Conservation (phyloP, 2,329 filamentous ascomycete genomes). For the Alternaria hordeiaustralica region DNA sequence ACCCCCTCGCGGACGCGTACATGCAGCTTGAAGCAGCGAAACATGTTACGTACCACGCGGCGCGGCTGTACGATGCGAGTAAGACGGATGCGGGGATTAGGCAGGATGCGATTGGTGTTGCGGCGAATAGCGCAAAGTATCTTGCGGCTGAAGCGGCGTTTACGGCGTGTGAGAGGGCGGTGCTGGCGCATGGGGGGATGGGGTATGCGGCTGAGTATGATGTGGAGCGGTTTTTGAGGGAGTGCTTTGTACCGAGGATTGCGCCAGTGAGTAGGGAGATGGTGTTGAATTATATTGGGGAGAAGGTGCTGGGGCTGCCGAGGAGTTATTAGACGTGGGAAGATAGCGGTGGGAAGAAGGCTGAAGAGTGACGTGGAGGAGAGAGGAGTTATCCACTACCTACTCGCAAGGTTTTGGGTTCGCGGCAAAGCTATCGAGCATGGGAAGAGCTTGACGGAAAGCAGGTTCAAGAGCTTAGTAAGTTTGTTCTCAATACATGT, state of each 20-base stretch:
- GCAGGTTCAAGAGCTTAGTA: neutral
- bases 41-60: conserved; percentile 66
- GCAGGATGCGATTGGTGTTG: conserved; percentile 57
- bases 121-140: conserved; percentile 65
- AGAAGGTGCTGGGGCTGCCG: conserved; percentile 71
- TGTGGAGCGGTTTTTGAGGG: conserved; percentile 66
- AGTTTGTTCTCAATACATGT: neutral
- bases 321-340: conserved; percentile 63
- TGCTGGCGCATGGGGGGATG: conserved; percentile 67
- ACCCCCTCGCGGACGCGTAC: conserved; percentile 64
- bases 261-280: conserved; percentile 71
- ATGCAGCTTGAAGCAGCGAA: conserved; percentile 69
- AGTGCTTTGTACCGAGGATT: conserved; percentile 65
- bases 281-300: conserved; percentile 76
- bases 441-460: too few species aligned
- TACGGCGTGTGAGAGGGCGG: conserved; percentile 63
- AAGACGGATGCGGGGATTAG: conserved; percentile 21
- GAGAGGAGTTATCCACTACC: conserved; percentile 62
- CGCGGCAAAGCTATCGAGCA: too few species aligned
- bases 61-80: conserved; percentile 63
- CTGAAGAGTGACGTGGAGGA: too few species aligned
- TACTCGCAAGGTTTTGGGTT: too few species aligned
- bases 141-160: conserved; percentile 67
- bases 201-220: conserved; percentile 69
- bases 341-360: too few species aligned